Percentiles rank a stretch among this genome's conserved stretches.
Evolutionary conservation across 2,329 filamentous ascomycete genomes (phyloP).

Genomic region (Juglanconis sp.): DNA sequence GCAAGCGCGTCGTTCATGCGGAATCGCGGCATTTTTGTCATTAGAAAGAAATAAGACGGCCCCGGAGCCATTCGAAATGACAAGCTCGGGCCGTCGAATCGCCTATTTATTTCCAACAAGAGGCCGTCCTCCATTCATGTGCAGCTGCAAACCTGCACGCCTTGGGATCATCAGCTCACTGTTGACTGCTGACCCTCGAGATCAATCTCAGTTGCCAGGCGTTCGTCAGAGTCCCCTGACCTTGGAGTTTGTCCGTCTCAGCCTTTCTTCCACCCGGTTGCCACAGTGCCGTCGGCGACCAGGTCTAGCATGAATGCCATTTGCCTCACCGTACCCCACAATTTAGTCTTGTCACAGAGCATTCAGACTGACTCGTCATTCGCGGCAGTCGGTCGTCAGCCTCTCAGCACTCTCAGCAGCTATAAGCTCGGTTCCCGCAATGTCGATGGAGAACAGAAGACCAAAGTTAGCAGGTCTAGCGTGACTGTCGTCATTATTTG

Average conservation of each 20-base stretch:
- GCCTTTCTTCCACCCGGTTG: too few relatives aligned
- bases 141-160: not conserved
- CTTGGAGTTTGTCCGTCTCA: not conserved
- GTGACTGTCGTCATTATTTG: not conserved
- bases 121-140: not conserved
- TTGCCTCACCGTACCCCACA: not conserved
- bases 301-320: not conserved
- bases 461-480: too few relatives aligned
- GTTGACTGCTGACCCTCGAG: too few relatives aligned
- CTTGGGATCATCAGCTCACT: too few relatives aligned
- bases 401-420: not conserved
- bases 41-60: too few relatives aligned
- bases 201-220: too few relatives aligned
- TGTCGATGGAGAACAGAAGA: not conserved
- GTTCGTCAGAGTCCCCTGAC: too few relatives aligned
- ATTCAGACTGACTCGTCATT: not conserved
- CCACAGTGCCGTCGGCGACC: not conserved
- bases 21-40: not conserved
- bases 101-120: not conserved
- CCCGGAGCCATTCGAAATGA: too few relatives aligned
- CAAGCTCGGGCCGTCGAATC: not conserved
- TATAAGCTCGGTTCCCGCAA: not conserved
- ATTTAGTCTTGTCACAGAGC: not conserved
- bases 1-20: not conserved
- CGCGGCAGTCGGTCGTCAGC: not conserved